Evolutionary conservation across 1,139 yeast genomes (phyloP).

Genomic region (Suhomyces chickasaworum): DNA sequence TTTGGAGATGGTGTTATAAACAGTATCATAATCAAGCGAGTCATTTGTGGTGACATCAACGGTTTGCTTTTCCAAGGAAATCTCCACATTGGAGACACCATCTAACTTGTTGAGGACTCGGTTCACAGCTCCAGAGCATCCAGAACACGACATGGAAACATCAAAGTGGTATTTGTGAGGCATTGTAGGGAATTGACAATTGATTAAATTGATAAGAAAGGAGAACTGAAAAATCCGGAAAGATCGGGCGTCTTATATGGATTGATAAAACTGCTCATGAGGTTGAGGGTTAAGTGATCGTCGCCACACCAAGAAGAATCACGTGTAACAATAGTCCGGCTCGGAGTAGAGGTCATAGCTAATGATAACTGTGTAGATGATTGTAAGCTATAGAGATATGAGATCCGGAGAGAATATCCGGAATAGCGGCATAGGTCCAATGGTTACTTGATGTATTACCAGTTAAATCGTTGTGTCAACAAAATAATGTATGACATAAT

Average conservation of each 20-base stretch:
- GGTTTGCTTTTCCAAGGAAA: conserved; percentile 77
- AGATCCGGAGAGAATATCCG: no score
- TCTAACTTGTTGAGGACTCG: conserved; percentile 72
- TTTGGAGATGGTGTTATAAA: conserved; percentile 76
- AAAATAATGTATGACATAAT: no score
- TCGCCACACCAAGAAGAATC: background rate
- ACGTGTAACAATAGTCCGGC: background rate
- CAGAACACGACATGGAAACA: conserved; percentile 80
- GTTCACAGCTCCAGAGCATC: conserved; percentile 87
- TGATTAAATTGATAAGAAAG: background rate
- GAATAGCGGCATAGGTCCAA: no score
- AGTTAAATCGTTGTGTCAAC: no score
- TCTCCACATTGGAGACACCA: conserved; percentile 72
- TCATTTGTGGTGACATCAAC: conserved; percentile 73
- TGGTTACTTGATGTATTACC: no score
- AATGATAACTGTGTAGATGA: background rate
- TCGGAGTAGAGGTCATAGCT: background rate
- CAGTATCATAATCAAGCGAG: conserved; percentile 67
- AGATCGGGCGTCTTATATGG: background rate
- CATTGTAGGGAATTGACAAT: conserved; percentile 26
- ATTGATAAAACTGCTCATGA: background rate
- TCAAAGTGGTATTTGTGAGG: conserved; percentile 70
- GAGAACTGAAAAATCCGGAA: background rate
- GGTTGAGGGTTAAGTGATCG: background rate
- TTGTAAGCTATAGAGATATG: background rate